A percentile compares a stretch with the other conserved stretches of the same genome.
Conservation (phyloP, 108 stramenopile genomes). For the Nitzschia sp. region DNA sequence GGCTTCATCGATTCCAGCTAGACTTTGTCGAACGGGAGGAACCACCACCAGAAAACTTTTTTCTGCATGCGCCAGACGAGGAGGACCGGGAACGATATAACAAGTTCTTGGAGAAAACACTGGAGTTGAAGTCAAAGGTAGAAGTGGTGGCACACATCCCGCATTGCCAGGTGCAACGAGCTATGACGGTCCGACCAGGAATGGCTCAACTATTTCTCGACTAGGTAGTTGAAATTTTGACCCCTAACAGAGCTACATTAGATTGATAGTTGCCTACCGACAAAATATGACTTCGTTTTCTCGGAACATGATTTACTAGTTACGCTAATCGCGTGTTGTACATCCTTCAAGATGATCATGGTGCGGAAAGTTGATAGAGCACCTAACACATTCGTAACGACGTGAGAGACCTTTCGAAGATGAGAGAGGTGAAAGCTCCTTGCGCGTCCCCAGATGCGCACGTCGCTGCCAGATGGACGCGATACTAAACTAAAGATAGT, state of each 20-base stretch:
- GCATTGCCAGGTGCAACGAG: slow-evolving; percentile 31
- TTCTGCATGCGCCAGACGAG: slow-evolving; percentile 6
- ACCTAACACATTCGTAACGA: background rate
- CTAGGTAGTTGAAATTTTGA: no score
- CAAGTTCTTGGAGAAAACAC: slow-evolving; percentile 32
- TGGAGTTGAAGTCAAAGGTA: slow-evolving; percentile 17
- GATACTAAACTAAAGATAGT: no score
- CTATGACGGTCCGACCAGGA: background rate
- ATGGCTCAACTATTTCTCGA: slow-evolving; percentile 34
- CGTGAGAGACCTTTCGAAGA: no score
- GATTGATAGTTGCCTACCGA: no score
- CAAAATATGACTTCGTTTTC: no score
- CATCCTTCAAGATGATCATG: no score
- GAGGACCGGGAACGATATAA: slow-evolving; percentile 22
- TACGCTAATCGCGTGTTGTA: no score
- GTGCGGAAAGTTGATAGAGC: background rate
- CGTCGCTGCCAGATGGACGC: no score
- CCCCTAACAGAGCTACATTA: no score
- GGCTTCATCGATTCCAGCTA: slow-evolving; percentile 60
- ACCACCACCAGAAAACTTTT: slow-evolving; percentile 72
- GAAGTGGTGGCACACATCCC: slow-evolving; percentile 28
- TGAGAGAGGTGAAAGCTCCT: no score
- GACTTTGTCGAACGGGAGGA: slow-evolving; percentile 50
- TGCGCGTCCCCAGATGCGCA: no score
- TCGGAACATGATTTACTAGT: no score